These are phyloP conservation scores for Persicaria maculosa DNA, from an alignment of 148 eudicot genomes.

Conservation along the genomic window DNA sequence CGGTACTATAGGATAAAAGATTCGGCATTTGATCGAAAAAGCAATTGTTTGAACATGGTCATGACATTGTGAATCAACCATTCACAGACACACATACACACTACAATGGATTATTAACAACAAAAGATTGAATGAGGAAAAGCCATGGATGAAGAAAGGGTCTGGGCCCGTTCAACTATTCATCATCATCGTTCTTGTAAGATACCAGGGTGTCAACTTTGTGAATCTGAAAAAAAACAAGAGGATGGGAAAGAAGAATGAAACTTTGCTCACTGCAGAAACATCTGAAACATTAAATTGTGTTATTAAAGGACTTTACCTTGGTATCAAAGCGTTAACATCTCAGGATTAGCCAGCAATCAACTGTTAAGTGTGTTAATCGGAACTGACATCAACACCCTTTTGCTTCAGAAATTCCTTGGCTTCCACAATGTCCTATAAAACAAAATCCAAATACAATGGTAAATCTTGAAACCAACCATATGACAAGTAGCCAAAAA, in stretches of 20 bases:
- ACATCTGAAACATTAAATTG: not conserved
- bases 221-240: slow-evolving; percentile 62
- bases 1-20: no score
- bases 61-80: slow-evolving; percentile 47
- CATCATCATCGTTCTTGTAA: slow-evolving; percentile 82
- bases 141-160: not conserved
- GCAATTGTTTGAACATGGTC: not conserved
- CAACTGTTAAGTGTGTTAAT: not conserved
- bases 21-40: not conserved
- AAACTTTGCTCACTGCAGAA: not conserved
- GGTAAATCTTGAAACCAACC: not conserved
- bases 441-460: not conserved
- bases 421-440: slow-evolving; percentile 72
- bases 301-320: slow-evolving; percentile 31
- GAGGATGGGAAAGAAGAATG: not conserved
- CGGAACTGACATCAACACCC: slow-evolving; percentile 65
- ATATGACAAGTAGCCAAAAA: not conserved
- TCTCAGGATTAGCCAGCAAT: slow-evolving; percentile 77
- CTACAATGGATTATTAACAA: not conserved
- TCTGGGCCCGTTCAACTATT: slow-evolving; percentile 25
- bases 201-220: slow-evolving; percentile 88
- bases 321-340: slow-evolving; percentile 95
- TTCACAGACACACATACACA: slow-evolving; percentile 24
- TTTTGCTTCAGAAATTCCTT: slow-evolving; percentile 51
- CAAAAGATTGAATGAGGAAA: not conserved